Conservation (phyloP, 202 grass and related monocot species). For the Setaria viridis region DNA sequence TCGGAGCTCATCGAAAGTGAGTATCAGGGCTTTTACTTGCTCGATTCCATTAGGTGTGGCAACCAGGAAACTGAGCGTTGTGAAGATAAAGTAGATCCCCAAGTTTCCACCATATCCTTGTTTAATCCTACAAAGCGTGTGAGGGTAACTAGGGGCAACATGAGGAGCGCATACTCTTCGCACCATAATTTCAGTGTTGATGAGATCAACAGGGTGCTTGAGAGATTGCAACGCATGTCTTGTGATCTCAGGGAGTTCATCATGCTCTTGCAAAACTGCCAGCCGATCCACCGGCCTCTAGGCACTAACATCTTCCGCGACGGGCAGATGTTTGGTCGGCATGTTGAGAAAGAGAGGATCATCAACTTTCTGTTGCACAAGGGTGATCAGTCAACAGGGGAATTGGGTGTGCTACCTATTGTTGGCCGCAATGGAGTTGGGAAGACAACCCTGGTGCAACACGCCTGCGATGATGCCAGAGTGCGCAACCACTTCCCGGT, state of each 20-base stretch:
- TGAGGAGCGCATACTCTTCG: background rate
- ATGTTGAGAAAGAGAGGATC: too few relatives aligned
- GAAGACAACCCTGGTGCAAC: slow-evolving; percentile 55
- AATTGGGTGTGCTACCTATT: slow-evolving; percentile 37
- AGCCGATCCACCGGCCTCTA: slow-evolving; percentile 28
- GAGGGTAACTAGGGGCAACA: background rate
- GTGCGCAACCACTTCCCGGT: slow-evolving; percentile 47
- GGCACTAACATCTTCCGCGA: slow-evolving; percentile 45
- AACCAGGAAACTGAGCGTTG: background rate
- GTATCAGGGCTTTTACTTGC: slow-evolving; percentile 47
- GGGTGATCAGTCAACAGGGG: background rate
- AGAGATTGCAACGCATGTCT: slow-evolving; percentile 25
- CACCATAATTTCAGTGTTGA: background rate
- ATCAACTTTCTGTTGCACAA: slow-evolving; percentile 43
- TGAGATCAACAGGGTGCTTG: slow-evolving; percentile 30
- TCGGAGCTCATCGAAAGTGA: slow-evolving; percentile 42
- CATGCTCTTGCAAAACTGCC: slow-evolving; percentile 48
- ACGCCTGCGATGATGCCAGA: slow-evolving; percentile 49
- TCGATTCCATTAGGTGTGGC: slow-evolving; percentile 33
- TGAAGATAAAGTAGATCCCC: background rate
- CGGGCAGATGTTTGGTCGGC: too few relatives aligned
- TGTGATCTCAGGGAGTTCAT: slow-evolving; percentile 51
- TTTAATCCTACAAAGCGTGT: slow-evolving; percentile 60
- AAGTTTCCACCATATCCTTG: slow-evolving; percentile 41
- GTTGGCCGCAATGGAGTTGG: slow-evolving; percentile 44